Base-by-base conservation (phyloP, 129 eudicot species). In the Lactuca saligna region DNA sequence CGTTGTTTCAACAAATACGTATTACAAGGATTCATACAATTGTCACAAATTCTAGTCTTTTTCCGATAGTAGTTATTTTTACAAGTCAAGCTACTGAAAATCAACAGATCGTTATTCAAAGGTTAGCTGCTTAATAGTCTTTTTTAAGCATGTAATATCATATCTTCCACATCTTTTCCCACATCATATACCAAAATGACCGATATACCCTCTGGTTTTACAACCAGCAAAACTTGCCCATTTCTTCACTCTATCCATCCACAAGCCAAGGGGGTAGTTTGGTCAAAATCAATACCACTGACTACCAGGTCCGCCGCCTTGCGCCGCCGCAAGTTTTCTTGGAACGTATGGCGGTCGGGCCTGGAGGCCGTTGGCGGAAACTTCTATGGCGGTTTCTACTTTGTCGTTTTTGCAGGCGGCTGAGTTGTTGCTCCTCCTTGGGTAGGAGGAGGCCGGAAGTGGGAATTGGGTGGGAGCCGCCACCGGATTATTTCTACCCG, bases 251-350 rank as follows among this genome's bases (percentile, higher is more conserved):
- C 29, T 29, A 32, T 51, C 48, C 2, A 53, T 61, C 33, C 66
- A 61, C 66, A 61, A 37, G 25, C 48, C 16, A 61, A 20, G 54
- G 56, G 72, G 54, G 73, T 48, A 57, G 32, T 1, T 32, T 60
- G 31, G 75, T 59, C 75, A 66, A 29, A 15, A 73, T 85, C 74
- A 93, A 68, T 89, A 93, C 99, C 99, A 93, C 44, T 86, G 90
- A 75, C 77, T 83, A 35, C 90, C 95, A 1, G 84, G 57, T 46
- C 84, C 98, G 39, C 84, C 87, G 39, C 84, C 87, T 77, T 86
- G 98, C 34, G 95, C 96, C 51, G 98, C 90, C 50, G 96, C 83
- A 44, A 87, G 84, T 82, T 93, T 93, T 57, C 99, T 81, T 8
- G 92, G 90, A 39, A 83, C 69, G 56, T 82, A 89, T 12, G 82